Base-by-base conservation (phyloP, 2,329 filamentous ascomycete species). In the Acephala macrosclerotiorum region DNA sequence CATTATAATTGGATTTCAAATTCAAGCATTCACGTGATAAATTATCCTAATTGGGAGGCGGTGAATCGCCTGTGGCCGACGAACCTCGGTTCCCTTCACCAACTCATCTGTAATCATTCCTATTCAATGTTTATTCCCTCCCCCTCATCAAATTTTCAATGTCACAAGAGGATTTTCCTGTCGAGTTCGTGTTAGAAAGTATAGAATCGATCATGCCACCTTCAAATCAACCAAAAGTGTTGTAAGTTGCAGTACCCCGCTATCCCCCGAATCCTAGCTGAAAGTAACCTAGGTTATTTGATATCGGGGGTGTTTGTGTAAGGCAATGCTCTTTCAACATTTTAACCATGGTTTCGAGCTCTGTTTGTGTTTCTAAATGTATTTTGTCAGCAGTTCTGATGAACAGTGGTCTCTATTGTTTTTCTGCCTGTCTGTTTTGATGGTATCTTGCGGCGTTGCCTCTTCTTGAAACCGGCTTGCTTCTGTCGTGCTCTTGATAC, bases 261-360 rank as follows among this genome's bases (percentile, higher is more conserved):
- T 26, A 40, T 61, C 60, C 26, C 12, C 22, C n/a, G 29, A 8
- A 29, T 22, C 58, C 9, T 58, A 45, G 63, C 68, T 57, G 68
- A 61, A 20, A 22, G 12, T 35, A 35, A 2, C 7, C 4, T 55
- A 75, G 73, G 36, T 83, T 99, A 25, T 98, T 98, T 78, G 96
- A 99, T 79, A 96, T 99, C 72, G 96, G 96, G 45, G 96, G 96
- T 68, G 96, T 99, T 72, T 96, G 93, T 84, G 95, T 97, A 90
- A 84, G 93, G 89, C 18, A 9, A 29, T 14, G 12, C 14, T 33
- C 25, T 33, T 26, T 53, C 33, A 67, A 26, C 3, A 36, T 40
- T 45, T 49, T 33, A 11, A 18, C 16, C 49, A 12, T 12, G 40
- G 35, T 16, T 40, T 49, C 16, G n/a, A 42, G 2, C 18, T 53